These are phyloP conservation scores for Oryza longistaminata DNA, from an alignment of 176 grass and related monocot species.

Conservation along the genomic window DNA sequence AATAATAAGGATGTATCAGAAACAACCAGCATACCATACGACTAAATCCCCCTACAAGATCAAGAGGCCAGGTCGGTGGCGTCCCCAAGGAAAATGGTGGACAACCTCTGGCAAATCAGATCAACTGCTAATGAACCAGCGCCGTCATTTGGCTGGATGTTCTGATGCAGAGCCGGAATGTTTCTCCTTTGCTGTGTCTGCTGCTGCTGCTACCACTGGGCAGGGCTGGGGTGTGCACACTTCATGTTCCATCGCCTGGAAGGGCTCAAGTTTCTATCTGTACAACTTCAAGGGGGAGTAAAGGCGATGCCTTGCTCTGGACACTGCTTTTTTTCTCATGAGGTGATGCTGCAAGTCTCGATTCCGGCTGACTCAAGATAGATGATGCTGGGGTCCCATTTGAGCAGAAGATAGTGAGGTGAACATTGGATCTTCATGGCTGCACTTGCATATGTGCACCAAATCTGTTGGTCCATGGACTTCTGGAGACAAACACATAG, in stretches of 20 bases:
- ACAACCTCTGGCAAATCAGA: constrained; percentile 37
- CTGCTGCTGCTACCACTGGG: background rate
- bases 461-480: constrained; percentile 36
- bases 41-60: background rate
- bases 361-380: constrained; percentile 13
- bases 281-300: background rate
- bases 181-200: constrained; percentile 44
- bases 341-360: background rate
- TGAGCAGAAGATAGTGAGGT: constrained; percentile 23
- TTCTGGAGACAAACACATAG: constrained; percentile 40
- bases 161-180: constrained; percentile 23
- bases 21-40: background rate
- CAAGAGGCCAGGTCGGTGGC: constrained; percentile 9
- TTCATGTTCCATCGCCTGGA: background rate
- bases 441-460: constrained; percentile 25
- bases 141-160: constrained; percentile 20
- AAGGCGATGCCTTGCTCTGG: background rate
- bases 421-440: constrained; percentile 6
- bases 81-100: constrained; percentile 32
- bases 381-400: background rate
- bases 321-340: background rate
- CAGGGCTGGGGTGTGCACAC: background rate
- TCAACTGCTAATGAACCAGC: constrained; percentile 1
- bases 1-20: constrained; percentile 30
- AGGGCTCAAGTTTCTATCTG: background rate